A percentile compares a stretch with the other conserved stretches of the same genome.
These are phyloP conservation scores for Elongisporangium prolatum DNA, from an alignment of 352 stramenopile genomes.

Conservation along the genomic window DNA sequence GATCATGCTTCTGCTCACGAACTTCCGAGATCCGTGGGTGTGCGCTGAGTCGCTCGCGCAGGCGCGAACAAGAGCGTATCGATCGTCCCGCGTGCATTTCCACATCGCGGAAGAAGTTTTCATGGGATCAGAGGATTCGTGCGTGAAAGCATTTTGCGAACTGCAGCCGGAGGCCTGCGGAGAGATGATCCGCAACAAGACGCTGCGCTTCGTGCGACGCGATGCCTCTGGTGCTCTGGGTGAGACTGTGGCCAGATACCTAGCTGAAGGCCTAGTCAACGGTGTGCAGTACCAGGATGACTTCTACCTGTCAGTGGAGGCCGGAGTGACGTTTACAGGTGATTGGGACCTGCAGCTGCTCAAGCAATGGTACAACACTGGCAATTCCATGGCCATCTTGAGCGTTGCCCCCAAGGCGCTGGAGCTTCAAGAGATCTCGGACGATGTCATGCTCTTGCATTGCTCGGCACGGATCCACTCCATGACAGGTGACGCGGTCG, in stretches of 20 bases:
- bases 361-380: constrained; percentile 76
- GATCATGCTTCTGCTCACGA: constrained; percentile 72
- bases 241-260: constrained; percentile 37
- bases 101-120: constrained; percentile 73
- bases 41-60: constrained; percentile 56
- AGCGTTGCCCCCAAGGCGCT: constrained; percentile 62
- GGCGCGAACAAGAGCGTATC: constrained; percentile 31
- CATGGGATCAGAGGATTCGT: constrained; percentile 52
- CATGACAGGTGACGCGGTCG: constrained; percentile 47
- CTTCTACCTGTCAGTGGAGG: constrained; percentile 77
- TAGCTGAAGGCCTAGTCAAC: constrained; percentile 63
- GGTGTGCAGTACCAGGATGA: constrained; percentile 10
- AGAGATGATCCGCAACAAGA: constrained; percentile 36
- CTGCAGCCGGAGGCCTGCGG: constrained; percentile 38
- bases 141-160: constrained; percentile 57
- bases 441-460: constrained; percentile 48
- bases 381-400: constrained; percentile 78
- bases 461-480: constrained; percentile 82
- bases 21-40: constrained; percentile 45
- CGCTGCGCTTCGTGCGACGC: constrained; percentile 44
- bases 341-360: constrained; percentile 73
- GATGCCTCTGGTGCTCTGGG: constrained; percentile 59
- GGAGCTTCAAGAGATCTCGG: constrained; percentile 29
- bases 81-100: constrained; percentile 47
- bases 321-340: constrained; percentile 58